Conservation (phyloP, 1,284 basidiomycete species). For the Moesziomyces sp. region DNA sequence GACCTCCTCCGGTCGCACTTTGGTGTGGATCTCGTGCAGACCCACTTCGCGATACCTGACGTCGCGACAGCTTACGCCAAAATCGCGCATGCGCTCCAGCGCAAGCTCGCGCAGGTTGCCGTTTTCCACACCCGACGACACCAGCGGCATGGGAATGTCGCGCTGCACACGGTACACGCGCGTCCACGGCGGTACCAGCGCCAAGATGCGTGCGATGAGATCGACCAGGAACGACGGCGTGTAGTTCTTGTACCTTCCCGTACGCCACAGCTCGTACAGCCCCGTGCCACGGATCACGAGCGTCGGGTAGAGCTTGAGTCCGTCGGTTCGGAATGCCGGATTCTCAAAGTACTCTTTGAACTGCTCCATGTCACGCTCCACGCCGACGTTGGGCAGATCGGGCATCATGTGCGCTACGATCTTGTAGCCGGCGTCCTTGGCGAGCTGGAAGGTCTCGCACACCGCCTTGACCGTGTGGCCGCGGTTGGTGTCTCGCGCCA, state of each 20-base stretch:
- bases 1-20: constrained; percentile 93
- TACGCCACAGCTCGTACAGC: constrained; percentile 94
- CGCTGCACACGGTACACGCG: constrained; percentile 88
- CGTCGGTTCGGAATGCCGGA: constrained; percentile 95
- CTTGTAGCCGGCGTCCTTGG: constrained; percentile 99
- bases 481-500: constrained; percentile 96
- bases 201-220: constrained; percentile 93
- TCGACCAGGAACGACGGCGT: constrained; percentile 98
- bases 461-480: constrained; percentile 95
- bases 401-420: constrained; percentile 74
- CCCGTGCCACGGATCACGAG: constrained; percentile 98
- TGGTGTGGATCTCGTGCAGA: constrained; percentile 98
- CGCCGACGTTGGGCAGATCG: constrained; percentile 90
- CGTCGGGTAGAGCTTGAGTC: constrained; percentile 97
- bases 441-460: constrained; percentile 95
- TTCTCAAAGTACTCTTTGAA: constrained; percentile 99
- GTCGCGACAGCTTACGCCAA: constrained; percentile 96
- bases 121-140: constrained; percentile 95
- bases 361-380: constrained; percentile 96
- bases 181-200: constrained; percentile 98
- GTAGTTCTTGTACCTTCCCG: constrained; percentile 98
- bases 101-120: constrained; percentile 97
- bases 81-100: constrained; percentile 97
- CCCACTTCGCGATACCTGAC: constrained; percentile 98
- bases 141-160: constrained; percentile 65